phyloP scores from a whole-genome alignment of 2,329 filamentous ascomycete species.

The Hymenoscyphus infarciens region DNA sequence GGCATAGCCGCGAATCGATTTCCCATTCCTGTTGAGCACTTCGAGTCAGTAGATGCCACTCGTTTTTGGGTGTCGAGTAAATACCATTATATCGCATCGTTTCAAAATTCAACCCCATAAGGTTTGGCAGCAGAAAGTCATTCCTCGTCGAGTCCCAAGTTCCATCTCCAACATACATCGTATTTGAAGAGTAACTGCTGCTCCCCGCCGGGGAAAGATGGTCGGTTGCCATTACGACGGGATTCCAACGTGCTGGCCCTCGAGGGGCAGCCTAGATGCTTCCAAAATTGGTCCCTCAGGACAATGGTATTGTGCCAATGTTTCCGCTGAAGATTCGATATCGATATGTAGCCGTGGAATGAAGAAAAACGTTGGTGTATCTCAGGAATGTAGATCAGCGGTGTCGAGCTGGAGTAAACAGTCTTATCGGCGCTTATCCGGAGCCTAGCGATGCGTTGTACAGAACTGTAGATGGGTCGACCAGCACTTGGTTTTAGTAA shows the following conservation, averaged over 20 bases:
- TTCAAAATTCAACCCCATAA: conserved; percentile 72
- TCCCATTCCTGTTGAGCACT: conserved; percentile 59
- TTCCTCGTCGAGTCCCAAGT: conserved; percentile 79
- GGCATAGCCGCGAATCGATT: conserved; percentile 69
- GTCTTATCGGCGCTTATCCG: conserved; percentile 1
- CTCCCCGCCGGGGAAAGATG: conserved; percentile 56
- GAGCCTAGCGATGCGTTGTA: not conserved
- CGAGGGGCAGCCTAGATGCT: conserved; percentile 17
- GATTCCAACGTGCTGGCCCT: conserved; percentile 17
- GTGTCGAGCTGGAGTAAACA: not conserved
- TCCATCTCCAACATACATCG: conserved; percentile 75
- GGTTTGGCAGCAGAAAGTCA: conserved; percentile 72
- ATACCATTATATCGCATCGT: conserved; percentile 83
- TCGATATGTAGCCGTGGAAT: conserved; percentile 20
- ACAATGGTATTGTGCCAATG: not conserved
- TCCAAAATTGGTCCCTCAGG: not conserved
- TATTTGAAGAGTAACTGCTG: conserved; percentile 68
- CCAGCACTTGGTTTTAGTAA: not conserved
- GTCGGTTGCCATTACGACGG: conserved; percentile 32
- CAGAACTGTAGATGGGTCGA: not conserved
- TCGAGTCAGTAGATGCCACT: conserved; percentile 13
- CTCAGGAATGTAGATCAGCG: conserved; percentile 10
- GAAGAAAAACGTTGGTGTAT: not conserved
- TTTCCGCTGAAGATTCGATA: conserved; percentile 7
- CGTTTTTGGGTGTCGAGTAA: conserved; percentile 20